A percentile compares a stretch with the other conserved stretches of the same genome.
These are phyloP conservation scores for Balansia obtecta DNA, from an alignment of 2,329 filamentous ascomycete genomes.

Conservation along the genomic window DNA sequence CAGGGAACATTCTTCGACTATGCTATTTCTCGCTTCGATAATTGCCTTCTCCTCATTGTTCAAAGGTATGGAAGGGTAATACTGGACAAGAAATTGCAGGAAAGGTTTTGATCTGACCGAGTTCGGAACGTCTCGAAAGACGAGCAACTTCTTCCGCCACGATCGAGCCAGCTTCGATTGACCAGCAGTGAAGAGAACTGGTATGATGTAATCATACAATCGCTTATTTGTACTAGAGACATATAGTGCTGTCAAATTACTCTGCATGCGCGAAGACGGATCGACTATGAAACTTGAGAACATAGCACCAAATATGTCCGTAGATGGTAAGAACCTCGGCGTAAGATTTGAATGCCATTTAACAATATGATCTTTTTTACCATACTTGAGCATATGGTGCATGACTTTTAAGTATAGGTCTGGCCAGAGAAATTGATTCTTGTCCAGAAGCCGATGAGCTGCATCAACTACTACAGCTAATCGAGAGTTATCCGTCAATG, in stretches of 20 bases:
- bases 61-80: constrained; percentile 29
- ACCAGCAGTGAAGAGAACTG: constrained; percentile 36
- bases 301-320: constrained; percentile 28
- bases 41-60: constrained; percentile 22
- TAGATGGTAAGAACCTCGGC: constrained; percentile 28
- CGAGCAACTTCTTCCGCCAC: constrained; percentile 35
- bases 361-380: constrained; percentile 25
- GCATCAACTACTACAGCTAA: constrained; percentile 15
- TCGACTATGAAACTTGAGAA: constrained; percentile 31
- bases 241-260: constrained; percentile 33
- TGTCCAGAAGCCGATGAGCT: constrained; percentile 22
- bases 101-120: constrained; percentile 32
- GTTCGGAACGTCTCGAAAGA: constrained; percentile 29
- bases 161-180: constrained; percentile 27
- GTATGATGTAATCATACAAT: constrained; percentile 40
- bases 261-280: constrained; percentile 22
- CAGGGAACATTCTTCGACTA: not conserved
- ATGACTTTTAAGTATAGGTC: constrained; percentile 36
- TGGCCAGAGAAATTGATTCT: constrained; percentile 33
- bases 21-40: constrained; percentile 1
- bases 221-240: constrained; percentile 26
- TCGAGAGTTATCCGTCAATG: constrained; percentile 14
- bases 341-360: constrained; percentile 36
- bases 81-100: constrained; percentile 32
- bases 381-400: constrained; percentile 27